Evolutionary conservation across 805 yeast species (phyloP).

Genomic region (Clavispora vitiphila): DNA sequence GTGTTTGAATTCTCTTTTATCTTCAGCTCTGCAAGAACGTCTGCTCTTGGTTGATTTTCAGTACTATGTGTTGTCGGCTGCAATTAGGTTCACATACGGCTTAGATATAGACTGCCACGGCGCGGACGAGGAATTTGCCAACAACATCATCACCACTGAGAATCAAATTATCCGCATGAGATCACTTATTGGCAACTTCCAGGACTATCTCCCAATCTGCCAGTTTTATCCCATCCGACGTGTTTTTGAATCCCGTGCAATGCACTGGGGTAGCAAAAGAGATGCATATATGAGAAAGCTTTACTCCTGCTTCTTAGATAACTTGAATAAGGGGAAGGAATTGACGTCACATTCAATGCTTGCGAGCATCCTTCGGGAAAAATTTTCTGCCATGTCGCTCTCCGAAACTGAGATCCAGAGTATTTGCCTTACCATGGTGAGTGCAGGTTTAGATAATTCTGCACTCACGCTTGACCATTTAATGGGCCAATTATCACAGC

Average conservation of each 20-base stretch:
- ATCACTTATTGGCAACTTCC: constrained; percentile 51
- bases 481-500: constrained; percentile 53
- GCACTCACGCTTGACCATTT: constrained; percentile 59
- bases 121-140: constrained; percentile 34
- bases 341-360: constrained; percentile 28
- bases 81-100: constrained; percentile 51
- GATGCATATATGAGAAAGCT: constrained; percentile 45
- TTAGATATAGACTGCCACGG: constrained; percentile 39
- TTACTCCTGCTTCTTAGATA: constrained; percentile 4
- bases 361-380: constrained; percentile 17
- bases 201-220: constrained; percentile 49
- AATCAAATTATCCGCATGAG: constrained; percentile 51
- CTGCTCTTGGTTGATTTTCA: constrained; percentile 38
- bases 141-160: constrained; percentile 52
- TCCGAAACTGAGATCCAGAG: constrained; percentile 44
- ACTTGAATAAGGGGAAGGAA: constrained; percentile 17
- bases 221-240: constrained; percentile 23
- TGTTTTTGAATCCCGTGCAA: constrained; percentile 11
- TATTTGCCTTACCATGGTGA: constrained; percentile 67
- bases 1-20: neutral
- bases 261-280: constrained; percentile 34
- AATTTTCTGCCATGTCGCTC: neutral
- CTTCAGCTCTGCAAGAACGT: neutral
- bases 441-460: constrained; percentile 75
- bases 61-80: constrained; percentile 46